Base-by-base conservation (phyloP, 306 rosid genomes). In the Prunus salicina region DNA sequence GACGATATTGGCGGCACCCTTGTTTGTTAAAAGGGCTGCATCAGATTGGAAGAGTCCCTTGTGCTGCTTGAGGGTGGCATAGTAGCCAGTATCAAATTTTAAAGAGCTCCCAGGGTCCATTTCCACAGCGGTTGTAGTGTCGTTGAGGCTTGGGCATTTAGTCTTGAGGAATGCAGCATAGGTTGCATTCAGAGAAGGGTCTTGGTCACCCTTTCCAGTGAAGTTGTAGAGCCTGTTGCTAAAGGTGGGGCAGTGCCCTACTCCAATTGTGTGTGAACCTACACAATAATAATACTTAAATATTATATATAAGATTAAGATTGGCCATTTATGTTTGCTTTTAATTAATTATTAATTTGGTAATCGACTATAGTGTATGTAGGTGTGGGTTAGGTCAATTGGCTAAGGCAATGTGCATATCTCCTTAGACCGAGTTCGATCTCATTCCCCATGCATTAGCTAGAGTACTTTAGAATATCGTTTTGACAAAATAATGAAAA, bases 11-110 rank as follows among this genome's bases (percentile, higher is more conserved):
- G 12, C 25, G 1, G 96, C 76, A 1, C 56, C 67, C 1, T 64
- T 1, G 64, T 32, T 49, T 10, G 88, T 85, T 41, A 88, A 80
- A 63, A 91, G 93, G 0, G 89, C 86, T 2, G 89, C 93, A 52
- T 91, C 93, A 4, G 93, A 89, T 53, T 78, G 80, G 82, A 91
- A 91, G 13, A 89, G 62, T 56, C 93, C 97, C 71, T 81, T 67
- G 1, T 86, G 66, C 62, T 76, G 79, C n/a, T 82, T 81, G 75
- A 91, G 82, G 38, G 19, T 72, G 0, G 84, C 46, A 76, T 76
- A 86, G 58, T 89, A 89, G 34, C 72, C 3, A 12, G 25, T 77
- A 61, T 86, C 84, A 16, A 85, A 91, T 0, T 68, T 68, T 12
- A 8, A 65, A 2, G 91, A 68, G 72, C 81, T 85, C 0, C 20